These are phyloP conservation scores for Cinnamomum chago DNA, from an alignment of 164 flowering plant species.

Conservation along the genomic window DNA sequence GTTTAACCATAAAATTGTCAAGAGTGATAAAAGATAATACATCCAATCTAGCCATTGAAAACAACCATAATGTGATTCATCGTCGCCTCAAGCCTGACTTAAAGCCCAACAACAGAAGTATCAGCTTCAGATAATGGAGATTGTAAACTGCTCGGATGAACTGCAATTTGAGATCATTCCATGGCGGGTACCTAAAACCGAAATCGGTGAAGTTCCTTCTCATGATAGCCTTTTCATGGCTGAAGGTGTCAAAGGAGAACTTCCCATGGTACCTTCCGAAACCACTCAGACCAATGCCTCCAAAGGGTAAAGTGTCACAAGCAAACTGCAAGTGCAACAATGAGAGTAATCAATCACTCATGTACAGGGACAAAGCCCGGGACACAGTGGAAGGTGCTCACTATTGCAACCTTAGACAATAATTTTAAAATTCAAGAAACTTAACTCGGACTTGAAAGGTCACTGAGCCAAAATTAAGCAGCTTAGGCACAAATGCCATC, in stretches of 20 bases:
- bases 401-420: no score
- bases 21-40: no score
- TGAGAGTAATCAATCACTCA: neutral
- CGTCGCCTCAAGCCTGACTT: slow-evolving; percentile 8
- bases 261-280: slow-evolving; percentile 89
- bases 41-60: no score
- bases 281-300: slow-evolving; percentile 90
- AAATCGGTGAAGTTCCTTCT: slow-evolving; percentile 51
- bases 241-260: slow-evolving; percentile 83
- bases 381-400: no score
- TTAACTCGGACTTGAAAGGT: no score
- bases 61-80: no score
- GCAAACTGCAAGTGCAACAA: slow-evolving; percentile 44
- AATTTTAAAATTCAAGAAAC: no score
- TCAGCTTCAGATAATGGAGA: slow-evolving; percentile 42
- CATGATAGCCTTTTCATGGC: slow-evolving; percentile 77
- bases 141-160: slow-evolving; percentile 45
- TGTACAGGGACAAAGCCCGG: no score
- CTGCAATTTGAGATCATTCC: slow-evolving; percentile 56
- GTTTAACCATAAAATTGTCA: no score
- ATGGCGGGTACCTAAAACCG: slow-evolving; percentile 78
- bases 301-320: slow-evolving; percentile 69
- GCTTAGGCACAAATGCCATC: no score
- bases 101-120: slow-evolving; percentile 50
- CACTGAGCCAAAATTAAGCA: no score